Evolutionary conservation across 192 early-diverging fungal species (phyloP).

Genomic region (Linderina pennispora): DNA sequence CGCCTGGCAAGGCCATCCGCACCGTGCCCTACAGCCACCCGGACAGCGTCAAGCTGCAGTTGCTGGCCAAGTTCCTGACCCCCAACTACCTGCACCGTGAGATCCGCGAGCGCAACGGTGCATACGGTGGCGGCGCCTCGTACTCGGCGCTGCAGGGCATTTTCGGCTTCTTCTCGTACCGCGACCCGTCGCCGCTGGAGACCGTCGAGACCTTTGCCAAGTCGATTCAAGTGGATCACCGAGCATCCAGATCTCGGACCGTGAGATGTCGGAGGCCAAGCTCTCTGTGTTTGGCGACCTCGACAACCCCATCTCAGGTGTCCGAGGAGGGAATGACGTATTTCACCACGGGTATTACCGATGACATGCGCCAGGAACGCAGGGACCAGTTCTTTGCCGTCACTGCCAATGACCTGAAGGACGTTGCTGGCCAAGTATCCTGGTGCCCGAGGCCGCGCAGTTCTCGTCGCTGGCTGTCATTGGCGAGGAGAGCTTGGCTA

Average conservation of each 20-base stretch:
- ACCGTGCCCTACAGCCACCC: conserved; percentile 81
- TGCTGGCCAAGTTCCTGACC: conserved; percentile 77
- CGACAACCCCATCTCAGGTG: conserved; percentile 78
- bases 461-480: conserved; percentile 35
- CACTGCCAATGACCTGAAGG: conserved; percentile 60
- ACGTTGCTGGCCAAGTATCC: conserved; percentile 65
- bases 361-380: conserved; percentile 82
- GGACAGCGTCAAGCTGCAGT: conserved; percentile 73
- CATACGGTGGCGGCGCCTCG: conserved; percentile 86
- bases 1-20: conserved; percentile 60
- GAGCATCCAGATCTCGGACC: conserved; percentile 34
- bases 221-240: conserved; percentile 62
- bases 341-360: conserved; percentile 70
- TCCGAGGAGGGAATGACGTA: conserved; percentile 79
- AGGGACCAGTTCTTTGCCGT: conserved; percentile 70
- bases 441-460: conserved; percentile 17
- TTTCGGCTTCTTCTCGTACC: conserved; percentile 88
- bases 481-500: conserved; percentile 31
- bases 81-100: conserved; percentile 90
- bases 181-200: conserved; percentile 73
- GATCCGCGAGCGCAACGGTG: conserved; percentile 94
- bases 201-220: conserved; percentile 67
- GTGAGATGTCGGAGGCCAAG: conserved; percentile 89
- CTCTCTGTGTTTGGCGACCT: conserved; percentile 80
- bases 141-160: conserved; percentile 71